Evolutionary conservation across 2,329 filamentous ascomycete genomes (phyloP).

Genomic region (Ophiostoma ulmi): DNA sequence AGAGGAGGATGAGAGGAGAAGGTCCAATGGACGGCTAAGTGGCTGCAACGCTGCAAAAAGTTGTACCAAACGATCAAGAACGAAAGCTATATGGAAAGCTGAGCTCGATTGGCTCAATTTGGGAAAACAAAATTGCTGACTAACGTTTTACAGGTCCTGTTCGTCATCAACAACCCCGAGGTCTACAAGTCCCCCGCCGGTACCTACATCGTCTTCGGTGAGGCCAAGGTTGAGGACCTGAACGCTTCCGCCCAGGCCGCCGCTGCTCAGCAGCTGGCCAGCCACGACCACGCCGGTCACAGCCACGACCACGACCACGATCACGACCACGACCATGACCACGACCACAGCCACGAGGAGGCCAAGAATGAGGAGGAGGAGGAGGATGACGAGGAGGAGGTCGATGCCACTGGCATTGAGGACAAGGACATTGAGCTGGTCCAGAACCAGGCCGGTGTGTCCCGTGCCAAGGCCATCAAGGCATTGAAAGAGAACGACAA

Average conservation of each 20-base stretch:
- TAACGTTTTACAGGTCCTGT: slow-evolving; percentile 87
- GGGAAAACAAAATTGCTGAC: slow-evolving; percentile 21
- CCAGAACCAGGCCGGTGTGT: slow-evolving; percentile 96
- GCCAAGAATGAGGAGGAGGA: slow-evolving; percentile 71
- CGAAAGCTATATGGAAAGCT: neutral
- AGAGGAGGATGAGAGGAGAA: neutral
- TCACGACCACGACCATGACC: slow-evolving; percentile 45
- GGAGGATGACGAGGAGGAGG: slow-evolving; percentile 90
- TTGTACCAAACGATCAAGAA: neutral
- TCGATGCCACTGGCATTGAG: slow-evolving; percentile 89
- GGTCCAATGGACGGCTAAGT: neutral
- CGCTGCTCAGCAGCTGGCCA: slow-evolving; percentile 90
- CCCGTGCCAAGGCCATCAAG: slow-evolving; percentile 97
- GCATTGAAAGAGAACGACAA: slow-evolving; percentile 99
- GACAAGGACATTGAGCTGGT: slow-evolving; percentile 99
- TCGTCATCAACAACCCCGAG: slow-evolving; percentile 99
- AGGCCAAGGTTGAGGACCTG: slow-evolving; percentile 99
- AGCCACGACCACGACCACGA: slow-evolving; percentile 59
- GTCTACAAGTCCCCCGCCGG: slow-evolving; percentile 99
- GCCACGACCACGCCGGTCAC: slow-evolving; percentile 62
- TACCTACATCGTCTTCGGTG: slow-evolving; percentile 99
- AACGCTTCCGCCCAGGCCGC: slow-evolving; percentile 97
- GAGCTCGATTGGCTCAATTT: neutral
- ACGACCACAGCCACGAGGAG: slow-evolving; percentile 45
- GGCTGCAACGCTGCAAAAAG: neutral